phyloP scores from a whole-genome alignment of 2,329 filamentous ascomycete species.

The Huntiella moniliformis region DNA sequence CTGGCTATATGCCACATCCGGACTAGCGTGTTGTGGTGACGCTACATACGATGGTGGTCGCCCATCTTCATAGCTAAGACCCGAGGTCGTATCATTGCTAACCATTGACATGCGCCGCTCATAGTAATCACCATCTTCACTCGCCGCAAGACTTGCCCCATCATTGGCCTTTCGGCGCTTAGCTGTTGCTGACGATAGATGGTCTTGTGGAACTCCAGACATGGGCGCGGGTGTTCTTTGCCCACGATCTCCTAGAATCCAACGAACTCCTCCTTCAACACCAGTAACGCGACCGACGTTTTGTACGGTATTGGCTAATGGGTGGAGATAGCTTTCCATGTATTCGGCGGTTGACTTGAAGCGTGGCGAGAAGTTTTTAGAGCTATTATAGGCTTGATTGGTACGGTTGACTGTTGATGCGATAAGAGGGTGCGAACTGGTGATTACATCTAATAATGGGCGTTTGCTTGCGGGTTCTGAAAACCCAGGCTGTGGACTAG shows the following conservation, averaged over 20 bases:
- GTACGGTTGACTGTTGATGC: conserved; percentile 72
- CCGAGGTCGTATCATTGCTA: conserved; percentile 9
- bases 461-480: conserved; percentile 25
- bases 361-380: conserved; percentile 77
- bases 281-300: conserved; percentile 70
- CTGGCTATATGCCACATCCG: conserved; percentile 14
- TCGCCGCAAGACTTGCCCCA: conserved; percentile 15
- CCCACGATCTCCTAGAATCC: conserved; percentile 51
- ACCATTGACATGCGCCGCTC: conserved; percentile 10
- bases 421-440: conserved; percentile 71
- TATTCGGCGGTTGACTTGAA: conserved; percentile 84
- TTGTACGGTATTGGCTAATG: conserved; percentile 71
- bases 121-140: conserved; percentile 16
- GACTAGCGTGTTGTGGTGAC: conserved; percentile 16
- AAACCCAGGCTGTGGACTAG: conserved; percentile 8
- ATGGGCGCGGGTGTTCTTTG: conserved; percentile 20
- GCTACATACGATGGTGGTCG: conserved; percentile 5
- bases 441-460: conserved; percentile 69
- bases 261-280: conserved; percentile 69
- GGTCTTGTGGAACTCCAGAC: conserved; percentile 23
- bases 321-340: conserved; percentile 72
- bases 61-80: conserved; percentile 5
- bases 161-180: conserved; percentile 40
- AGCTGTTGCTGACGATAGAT: conserved; percentile 23
- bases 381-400: conserved; percentile 65